Evolutionary conservation across 192 early-diverging fungal species (phyloP), one percentile per base, ranked within the genome.

Genomic region (Coemansia sp.): DNA sequence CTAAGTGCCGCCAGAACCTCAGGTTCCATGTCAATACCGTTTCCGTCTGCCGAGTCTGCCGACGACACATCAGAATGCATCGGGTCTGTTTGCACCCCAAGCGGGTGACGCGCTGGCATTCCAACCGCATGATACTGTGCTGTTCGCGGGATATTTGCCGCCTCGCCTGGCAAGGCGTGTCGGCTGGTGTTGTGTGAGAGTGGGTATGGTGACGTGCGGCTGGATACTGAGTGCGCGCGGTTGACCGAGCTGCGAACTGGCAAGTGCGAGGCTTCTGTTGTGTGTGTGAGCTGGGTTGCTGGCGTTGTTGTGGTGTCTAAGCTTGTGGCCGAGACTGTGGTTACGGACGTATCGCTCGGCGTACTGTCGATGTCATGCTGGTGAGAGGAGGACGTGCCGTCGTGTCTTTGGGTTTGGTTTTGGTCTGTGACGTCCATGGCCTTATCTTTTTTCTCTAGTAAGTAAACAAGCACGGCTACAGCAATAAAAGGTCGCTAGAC

Each of bases 71-170:
- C 64, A 19, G 68, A 70, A 18, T 67, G 67, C 51, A 63, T 57
- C 7, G 67, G 47, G 49, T 70, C 67, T 2, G 68, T 44, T 57
- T 77, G 73, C 17, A 77, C 27, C 4, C 75, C 75, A 9, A 78
- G 62, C 27, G 75, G 75, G 42, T 78, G 75, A 10, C 75, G 64
- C 12, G 75, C 75, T 0, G 75, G 75, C 62, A 56, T 72, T 10
- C 75, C 75, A 0, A 78, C 70, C 6, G 75, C 62, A 21, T 65
- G 75, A 24, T 66, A 78, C 59, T 78, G 75, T 2, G 75, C 75
- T 5, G 75, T 51, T 22, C 75, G 64, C 14, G 75, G 70, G n/a
- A 78, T 77, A 44, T 71, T 71, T 9, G 69, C 62, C 3, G 44
- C 52, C 10, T 71, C 68, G 7, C 66, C 63, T 1, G 54, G 54